Conservation (phyloP, 768 basidiomycete genomes). For the Dacryopinax spathularia region DNA sequence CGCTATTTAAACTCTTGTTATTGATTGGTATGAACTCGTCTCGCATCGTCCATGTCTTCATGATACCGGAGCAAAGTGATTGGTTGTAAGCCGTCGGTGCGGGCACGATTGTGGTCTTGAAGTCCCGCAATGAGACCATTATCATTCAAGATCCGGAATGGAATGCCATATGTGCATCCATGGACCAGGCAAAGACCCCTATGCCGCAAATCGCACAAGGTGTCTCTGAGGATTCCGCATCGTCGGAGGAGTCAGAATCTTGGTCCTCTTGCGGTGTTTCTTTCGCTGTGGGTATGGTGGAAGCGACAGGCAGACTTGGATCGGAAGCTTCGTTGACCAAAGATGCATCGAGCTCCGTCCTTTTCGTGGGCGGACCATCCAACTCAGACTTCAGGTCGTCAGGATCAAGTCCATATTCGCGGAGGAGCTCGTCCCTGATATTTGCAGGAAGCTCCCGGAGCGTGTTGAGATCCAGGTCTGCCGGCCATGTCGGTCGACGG, state of each 20-base stretch:
- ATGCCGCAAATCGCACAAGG: background rate
- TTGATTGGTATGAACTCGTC: no score
- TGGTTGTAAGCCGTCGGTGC: no score
- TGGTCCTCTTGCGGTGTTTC: background rate
- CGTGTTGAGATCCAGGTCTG: background rate
- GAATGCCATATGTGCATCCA: background rate
- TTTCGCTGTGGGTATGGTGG: no score
- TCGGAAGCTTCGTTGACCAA: no score
- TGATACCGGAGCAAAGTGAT: no score
- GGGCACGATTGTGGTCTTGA: no score
- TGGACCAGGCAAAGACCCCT: background rate
- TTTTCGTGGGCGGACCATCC: background rate
- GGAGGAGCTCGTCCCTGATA: background rate
- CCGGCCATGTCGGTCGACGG: background rate
- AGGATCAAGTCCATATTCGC: background rate
- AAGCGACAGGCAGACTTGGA: no score
- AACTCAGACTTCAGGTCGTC: background rate
- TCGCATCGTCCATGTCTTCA: no score
- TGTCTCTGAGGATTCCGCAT: background rate
- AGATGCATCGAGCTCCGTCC: background rate
- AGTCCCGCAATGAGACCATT: no score
- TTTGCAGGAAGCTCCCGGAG: background rate
- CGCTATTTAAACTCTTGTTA: no score
- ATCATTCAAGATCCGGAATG: background rate
- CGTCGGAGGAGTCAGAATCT: background rate